Base-by-base conservation (phyloP, 2,329 filamentous ascomycete species). In the Stenocarpella maydis region DNA sequence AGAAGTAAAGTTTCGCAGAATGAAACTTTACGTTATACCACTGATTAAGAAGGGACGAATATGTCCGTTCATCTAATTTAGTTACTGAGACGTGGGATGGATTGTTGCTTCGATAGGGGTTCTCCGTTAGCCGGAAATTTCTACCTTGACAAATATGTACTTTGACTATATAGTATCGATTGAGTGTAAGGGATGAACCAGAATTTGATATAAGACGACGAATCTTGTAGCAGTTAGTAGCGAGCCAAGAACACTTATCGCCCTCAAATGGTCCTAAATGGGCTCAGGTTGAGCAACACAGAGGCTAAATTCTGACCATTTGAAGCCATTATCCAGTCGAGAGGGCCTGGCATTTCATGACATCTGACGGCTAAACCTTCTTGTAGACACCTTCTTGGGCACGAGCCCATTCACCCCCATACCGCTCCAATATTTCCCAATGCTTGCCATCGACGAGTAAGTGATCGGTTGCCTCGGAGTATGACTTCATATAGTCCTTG, bases 401-500 rank as follows among this genome's bases (percentile, higher is more conserved):
- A 15, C 19, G 19, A 17, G 55, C 55, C 55, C 55, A 61, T 0
- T 61, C 55, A 21, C 55, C 55, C 14, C 55, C 55, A 4, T 34
- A 61, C 10, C 55, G 41, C 55, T 61, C 55, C 26, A 61, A 8
- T 5, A 61, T 34, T 7, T 61, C 55, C 19, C 10, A 47, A 12
- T 47, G 41, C 55, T 34, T 61, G 12, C 28, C 41, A 4, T 26
- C 55, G 6, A 34, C 14, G 14, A 61, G 55, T n/a, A 61, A 19
- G 12, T 2, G 19, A 17, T 61, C 55, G 24, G 41, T 61, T 6
- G 26, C 55, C n/a, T 61, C 55, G 3, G 12, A 17, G 19, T 61
- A 61, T n/a, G 26, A 14, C 19, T 61, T 61, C 55, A 61, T 61
- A 15, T 61, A 61, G 14, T 47, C 55, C 41, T 61, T 61, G 12